Evolutionary conservation across 257 asterid genomes (phyloP).

Genomic region (Scutellaria minor): DNA sequence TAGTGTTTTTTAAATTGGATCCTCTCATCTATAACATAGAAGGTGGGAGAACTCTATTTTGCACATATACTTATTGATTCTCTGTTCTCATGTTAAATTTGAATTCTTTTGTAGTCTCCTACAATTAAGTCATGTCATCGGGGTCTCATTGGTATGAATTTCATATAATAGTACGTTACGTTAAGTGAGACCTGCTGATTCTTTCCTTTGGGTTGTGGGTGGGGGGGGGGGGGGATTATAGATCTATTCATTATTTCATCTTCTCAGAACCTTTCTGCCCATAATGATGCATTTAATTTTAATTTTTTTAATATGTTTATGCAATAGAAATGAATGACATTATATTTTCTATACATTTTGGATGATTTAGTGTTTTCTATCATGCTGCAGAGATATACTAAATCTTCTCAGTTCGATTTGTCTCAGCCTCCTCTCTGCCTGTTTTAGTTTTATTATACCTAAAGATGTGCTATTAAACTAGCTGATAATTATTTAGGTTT

Average conservation of each 20-base stretch:
- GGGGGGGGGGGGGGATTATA: too few relatives aligned
- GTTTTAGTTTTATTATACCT: constrained; percentile 13
- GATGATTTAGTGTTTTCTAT: background rate
- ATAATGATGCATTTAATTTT: background rate
- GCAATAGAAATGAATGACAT: background rate
- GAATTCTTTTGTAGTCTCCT: constrained; percentile 20
- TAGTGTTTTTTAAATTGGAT: background rate
- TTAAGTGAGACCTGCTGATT: background rate
- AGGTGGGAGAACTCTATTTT: constrained; percentile 12
- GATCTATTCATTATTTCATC: too few relatives aligned
- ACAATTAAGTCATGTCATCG: background rate
- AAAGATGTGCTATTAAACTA: constrained; percentile 32
- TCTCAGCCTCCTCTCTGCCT: constrained; percentile 8
- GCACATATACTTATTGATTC: constrained; percentile 7
- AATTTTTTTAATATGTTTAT: background rate
- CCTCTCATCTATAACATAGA: constrained; percentile 8
- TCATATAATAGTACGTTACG: background rate
- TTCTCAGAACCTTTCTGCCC: too few relatives aligned
- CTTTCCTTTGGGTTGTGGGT: too few relatives aligned
- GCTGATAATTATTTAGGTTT: constrained; percentile 56
- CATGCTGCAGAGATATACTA: constrained; percentile 19
- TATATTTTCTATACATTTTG: background rate
- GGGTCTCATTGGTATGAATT: background rate
- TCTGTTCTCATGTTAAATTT: constrained; percentile 26
- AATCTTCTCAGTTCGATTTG: constrained; percentile 19